Evolutionary conservation across 352 stramenopile genomes (phyloP), one percentile per base, ranked within the genome.

Genomic region (Phytopythium delawarense): DNA sequence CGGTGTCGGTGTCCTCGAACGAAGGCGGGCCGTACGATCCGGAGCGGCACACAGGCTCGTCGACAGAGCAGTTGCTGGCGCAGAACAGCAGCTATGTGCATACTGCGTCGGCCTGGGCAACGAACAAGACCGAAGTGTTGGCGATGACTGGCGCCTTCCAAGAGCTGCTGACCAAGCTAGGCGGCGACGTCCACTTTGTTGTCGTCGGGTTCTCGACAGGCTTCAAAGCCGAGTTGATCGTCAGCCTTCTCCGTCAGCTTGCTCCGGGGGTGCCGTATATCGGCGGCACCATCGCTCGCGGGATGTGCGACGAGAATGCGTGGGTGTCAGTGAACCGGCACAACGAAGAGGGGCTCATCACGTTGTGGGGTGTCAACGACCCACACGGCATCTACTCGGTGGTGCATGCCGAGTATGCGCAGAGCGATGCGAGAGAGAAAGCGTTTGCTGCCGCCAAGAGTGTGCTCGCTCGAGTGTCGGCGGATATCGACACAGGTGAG

Each of bases 271-370:
- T 96, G 9, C 84, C 87, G 2, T 96, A 91, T 61, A 92, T 96
- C 52, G 87, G 87, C 23, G 87, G 87, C 18, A 93, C 85, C 23
- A 92, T 93, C 30, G 87, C 84, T 9, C 81, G 87, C 44, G 86
- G 84, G 5, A 92, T 93, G 71, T 96, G 87, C 64, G 85, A 96
- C 45, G 84, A 96, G 59, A 89, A 91, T 53, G 87, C 87, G 30
- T 96, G 87, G 87, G 83, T 96, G 5, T 92, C 87, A 9, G 84
- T 93, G 52, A 96, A 96, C 62, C 78, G 87, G 8, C 84, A 92
- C 69, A 92, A 92, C 30, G 76, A 89, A 32, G 83, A 92, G 80
- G 84, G 84, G 6, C 69, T 96, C 12, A 68, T 96, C 9, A 92
- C 84, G 13, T 67, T 96, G 20, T 96, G 84, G 84, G 87, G 87